phyloP scores from a whole-genome alignment of 23 red algal species.

The Pyropia haitanensis region DNA sequence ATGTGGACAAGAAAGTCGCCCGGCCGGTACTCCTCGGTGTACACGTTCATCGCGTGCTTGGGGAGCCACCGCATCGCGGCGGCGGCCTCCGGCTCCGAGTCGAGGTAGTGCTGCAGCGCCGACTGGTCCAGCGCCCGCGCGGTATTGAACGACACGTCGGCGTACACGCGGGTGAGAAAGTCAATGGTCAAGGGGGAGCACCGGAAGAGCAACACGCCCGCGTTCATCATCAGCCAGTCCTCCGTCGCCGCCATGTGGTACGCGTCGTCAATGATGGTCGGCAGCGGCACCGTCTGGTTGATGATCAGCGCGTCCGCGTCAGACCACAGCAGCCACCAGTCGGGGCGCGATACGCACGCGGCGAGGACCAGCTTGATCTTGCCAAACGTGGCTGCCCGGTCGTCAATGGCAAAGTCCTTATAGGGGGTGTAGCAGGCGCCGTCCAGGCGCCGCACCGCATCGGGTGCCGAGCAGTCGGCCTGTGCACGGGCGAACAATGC shows the following conservation, averaged over 20 bases:
- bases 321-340: slow-evolving; percentile 74
- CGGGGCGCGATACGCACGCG: slow-evolving; percentile 51
- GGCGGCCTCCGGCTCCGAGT: slow-evolving; percentile 14
- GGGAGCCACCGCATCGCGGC: slow-evolving; percentile 40
- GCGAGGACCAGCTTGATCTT: slow-evolving; percentile 54
- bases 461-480: background rate
- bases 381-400: slow-evolving; percentile 54
- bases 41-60: slow-evolving; percentile 73
- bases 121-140: slow-evolving; percentile 64
- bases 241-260: slow-evolving; percentile 52
- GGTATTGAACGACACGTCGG: slow-evolving; percentile 41
- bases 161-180: slow-evolving; percentile 63
- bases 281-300: slow-evolving; percentile 56
- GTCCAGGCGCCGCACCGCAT: background rate
- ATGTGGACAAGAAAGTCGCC: slow-evolving; percentile 81
- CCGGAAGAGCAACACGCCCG: slow-evolving; percentile 67
- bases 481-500: too few relatives aligned
- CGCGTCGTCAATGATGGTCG: slow-evolving; percentile 39
- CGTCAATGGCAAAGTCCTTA: slow-evolving; percentile 31
- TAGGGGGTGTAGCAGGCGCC: slow-evolving; percentile 8
- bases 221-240: slow-evolving; percentile 85
- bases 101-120: slow-evolving; percentile 60
- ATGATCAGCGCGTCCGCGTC: slow-evolving; percentile 71
- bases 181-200: slow-evolving; percentile 41
- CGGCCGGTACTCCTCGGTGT: slow-evolving; percentile 61